Percentiles rank a stretch among this genome's conserved stretches.
Evolutionary conservation across 305 asterid species (phyloP).

Genomic region (Rubia occidens): DNA sequence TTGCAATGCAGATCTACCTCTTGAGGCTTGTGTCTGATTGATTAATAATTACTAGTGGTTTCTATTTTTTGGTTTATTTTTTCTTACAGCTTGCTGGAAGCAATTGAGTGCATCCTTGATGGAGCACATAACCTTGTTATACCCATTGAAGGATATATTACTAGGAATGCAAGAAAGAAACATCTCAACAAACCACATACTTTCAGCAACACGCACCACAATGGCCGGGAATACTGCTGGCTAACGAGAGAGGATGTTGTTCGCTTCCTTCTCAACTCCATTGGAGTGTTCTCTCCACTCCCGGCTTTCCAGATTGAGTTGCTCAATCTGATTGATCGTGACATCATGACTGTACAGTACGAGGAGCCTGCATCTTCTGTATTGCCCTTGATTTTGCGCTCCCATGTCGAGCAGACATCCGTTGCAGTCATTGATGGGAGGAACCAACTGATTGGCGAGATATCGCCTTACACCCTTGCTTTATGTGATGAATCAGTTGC

Average conservation of each 20-base stretch:
- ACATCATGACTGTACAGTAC: slow-evolving; percentile 42
- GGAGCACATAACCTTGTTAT: slow-evolving; percentile 73
- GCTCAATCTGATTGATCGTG: slow-evolving; percentile 41
- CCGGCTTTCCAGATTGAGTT: slow-evolving; percentile 46
- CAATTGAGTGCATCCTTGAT: slow-evolving; percentile 59
- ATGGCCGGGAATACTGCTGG: slow-evolving; percentile 53
- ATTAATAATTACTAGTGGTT: neutral
- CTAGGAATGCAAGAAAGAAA: slow-evolving; percentile 38
- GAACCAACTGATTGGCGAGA: slow-evolving; percentile 54
- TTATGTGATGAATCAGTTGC: slow-evolving; percentile 63
- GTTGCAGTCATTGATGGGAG: slow-evolving; percentile 62
- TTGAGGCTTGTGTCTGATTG: neutral
- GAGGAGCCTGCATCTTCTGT: slow-evolving; percentile 54
- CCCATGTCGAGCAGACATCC: slow-evolving; percentile 44
- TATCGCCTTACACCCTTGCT: slow-evolving; percentile 63
- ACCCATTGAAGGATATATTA: slow-evolving; percentile 41
- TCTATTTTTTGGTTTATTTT: neutral
- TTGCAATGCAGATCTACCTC: neutral
- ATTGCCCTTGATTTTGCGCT: slow-evolving; percentile 29
- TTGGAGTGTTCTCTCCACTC: slow-evolving; percentile 61
- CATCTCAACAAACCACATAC: slow-evolving; percentile 24
- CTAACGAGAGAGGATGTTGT: slow-evolving; percentile 56
- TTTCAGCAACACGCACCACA: slow-evolving; percentile 18
- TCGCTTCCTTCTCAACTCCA: slow-evolving; percentile 70
- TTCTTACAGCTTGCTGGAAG: slow-evolving; percentile 58